Conservation (phyloP, 331 rosid genomes). For the Acacia concinna region DNA sequence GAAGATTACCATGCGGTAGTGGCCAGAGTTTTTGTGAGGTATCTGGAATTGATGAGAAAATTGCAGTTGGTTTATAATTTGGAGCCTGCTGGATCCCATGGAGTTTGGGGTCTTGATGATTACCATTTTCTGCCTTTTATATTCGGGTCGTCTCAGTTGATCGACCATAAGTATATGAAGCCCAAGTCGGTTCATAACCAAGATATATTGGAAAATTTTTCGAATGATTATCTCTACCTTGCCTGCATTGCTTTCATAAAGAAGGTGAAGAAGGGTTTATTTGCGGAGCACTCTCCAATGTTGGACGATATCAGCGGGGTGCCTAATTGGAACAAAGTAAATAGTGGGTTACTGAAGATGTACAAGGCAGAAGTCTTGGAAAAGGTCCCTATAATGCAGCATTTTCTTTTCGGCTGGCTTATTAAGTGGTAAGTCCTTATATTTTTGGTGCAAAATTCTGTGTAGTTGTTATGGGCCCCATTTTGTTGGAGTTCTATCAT, state of each 20-base stretch:
- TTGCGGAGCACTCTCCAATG: constrained; percentile 96
- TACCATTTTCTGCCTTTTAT: constrained; percentile 78
- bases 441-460: not conserved
- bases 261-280: constrained; percentile 93
- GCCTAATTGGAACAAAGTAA: constrained; percentile 91
- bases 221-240: constrained; percentile 72
- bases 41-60: constrained; percentile 86
- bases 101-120: constrained; percentile 86
- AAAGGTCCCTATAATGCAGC: constrained; percentile 98
- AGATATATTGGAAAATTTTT: constrained; percentile 84
- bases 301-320: constrained; percentile 97
- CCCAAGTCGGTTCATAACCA: constrained; percentile 90
- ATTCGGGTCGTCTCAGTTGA: constrained; percentile 91
- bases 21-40: constrained; percentile 50
- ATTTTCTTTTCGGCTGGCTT: constrained; percentile 85
- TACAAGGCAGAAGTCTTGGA: constrained; percentile 94
- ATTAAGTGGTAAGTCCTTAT: constrained; percentile 53
- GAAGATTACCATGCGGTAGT: constrained; percentile 77
- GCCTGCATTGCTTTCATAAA: constrained; percentile 66
- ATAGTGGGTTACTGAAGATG: constrained; percentile 93
- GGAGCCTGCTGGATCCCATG: constrained; percentile 94
- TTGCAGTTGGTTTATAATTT: constrained; percentile 73
- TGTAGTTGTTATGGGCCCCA: not conserved
- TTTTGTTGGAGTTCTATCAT: not conserved
- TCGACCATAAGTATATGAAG: constrained; percentile 90